phyloP scores from a whole-genome alignment of 2,329 filamentous ascomycete genomes.

The Hypoxylon sp. region DNA sequence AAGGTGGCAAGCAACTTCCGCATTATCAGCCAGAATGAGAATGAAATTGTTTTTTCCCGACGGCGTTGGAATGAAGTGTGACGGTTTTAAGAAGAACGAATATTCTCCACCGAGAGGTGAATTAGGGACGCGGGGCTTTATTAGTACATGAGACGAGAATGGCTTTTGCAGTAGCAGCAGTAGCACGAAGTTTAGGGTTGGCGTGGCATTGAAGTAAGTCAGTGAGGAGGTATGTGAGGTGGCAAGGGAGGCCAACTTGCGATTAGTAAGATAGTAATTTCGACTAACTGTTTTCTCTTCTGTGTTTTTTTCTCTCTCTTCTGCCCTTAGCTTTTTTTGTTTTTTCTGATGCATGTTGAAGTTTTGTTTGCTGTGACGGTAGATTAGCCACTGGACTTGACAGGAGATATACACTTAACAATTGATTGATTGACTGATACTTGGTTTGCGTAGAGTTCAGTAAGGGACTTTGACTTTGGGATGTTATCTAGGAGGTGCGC shows the following conservation, averaged over 20 bases:
- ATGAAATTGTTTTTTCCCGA: constrained; percentile 12
- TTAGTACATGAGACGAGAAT: constrained; percentile 43
- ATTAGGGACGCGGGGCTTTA: constrained; percentile 7
- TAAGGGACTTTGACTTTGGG: too few relatives aligned
- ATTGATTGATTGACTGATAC: not conserved
- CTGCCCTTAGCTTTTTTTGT: too few relatives aligned
- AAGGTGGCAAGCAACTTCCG: constrained; percentile 2
- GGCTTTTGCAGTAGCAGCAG: constrained; percentile 43
- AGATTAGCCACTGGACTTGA: not conserved
- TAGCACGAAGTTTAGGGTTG: constrained; percentile 16
- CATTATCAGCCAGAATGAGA: constrained; percentile 13
- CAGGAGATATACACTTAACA: not conserved
- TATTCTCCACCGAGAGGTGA: constrained; percentile 12
- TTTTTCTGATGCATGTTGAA: not conserved
- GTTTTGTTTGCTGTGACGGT: not conserved
- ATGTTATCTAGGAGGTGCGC: too few relatives aligned
- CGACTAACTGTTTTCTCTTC: constrained; percentile 10
- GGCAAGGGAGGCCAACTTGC: constrained; percentile 9
- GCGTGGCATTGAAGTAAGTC: not conserved
- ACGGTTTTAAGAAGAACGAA: constrained; percentile 25
- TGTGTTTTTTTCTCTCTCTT: constrained; percentile 24
- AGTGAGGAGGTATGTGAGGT: not conserved
- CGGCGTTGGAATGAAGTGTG: constrained; percentile 26
- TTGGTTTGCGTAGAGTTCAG: too few relatives aligned
- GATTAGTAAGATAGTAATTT: constrained; percentile 44